Base-by-base conservation (phyloP, 169 alveolate species). In the Eimeria necatrix region DNA sequence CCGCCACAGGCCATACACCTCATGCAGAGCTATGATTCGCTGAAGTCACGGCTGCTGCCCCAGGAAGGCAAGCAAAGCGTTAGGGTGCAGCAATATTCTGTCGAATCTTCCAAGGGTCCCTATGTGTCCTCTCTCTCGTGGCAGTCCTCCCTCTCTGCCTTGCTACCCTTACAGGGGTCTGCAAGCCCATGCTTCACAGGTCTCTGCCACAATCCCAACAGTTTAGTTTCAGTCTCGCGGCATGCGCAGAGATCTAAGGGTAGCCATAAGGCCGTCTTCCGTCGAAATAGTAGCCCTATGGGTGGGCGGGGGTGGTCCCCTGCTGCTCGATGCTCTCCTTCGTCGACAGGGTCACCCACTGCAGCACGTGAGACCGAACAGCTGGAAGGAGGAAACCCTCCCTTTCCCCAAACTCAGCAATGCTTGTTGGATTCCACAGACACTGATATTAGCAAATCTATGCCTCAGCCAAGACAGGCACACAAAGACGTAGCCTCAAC, bases 1-100 rank as follows among this genome's bases (percentile, higher is more conserved):
- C 91, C 91, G 2, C 91, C 56, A 9, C 78, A 84, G 76, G 91
- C 91, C 24, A 76, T 84, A 14, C 91, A 84, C 60, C 76, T 84
- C 1, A 53, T 48, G 46, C 91, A 84, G n/a, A 84, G 91, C 48
- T 84, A 84, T 16, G 91, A 84, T 18, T 46, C 64, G 60, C 91
- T 84, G 46, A 53, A 52, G 59, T 53, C 91, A 20, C 91, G 26
- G 60, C 80, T 84, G 1, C 14, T 84, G 32, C 78, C 91, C 1
- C 4, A 20, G 52, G 10, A 80, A 22, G 6, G 68, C 68, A 32
- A 32, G 2, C 3, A 32, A 32, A 32, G 41, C 41, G 41, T 32
- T 2, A 0, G 2, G 2, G 41, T 32, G 2, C 41, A 32, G 41
- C 41, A 32, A 32, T 32, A 32, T 32, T 32, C 41, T 32, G 41